phyloP scores from a whole-genome alignment of 805 yeast species.

The Kregervanrija fluxuum region DNA sequence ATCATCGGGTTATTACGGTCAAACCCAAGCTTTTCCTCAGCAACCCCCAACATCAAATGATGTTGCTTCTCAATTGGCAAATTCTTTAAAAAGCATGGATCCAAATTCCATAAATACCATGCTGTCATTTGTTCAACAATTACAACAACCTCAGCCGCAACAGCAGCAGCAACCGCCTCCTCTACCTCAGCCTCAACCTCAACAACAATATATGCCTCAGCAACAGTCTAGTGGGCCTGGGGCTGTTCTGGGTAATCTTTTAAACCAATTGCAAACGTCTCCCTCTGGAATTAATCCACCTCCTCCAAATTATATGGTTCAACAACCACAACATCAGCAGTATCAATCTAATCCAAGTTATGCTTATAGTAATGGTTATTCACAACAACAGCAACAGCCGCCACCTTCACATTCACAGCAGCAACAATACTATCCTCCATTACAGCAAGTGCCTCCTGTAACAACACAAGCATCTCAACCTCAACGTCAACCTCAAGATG shows the following conservation, averaged over 20 bases:
- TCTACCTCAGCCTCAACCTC: slow-evolving; percentile 11
- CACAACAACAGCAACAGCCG: slow-evolving; percentile 1
- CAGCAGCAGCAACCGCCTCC: slow-evolving; percentile 9
- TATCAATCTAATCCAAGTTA: slow-evolving; percentile 1
- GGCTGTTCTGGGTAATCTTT: background rate
- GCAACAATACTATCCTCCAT: background rate
- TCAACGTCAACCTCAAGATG: slow-evolving; percentile 11
- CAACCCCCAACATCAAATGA: slow-evolving; percentile 6
- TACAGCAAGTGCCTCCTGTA: slow-evolving; percentile 2
- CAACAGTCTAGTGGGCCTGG: slow-evolving; percentile 1
- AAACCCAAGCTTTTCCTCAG: slow-evolving; percentile 17
- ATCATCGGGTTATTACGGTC: slow-evolving; percentile 4
- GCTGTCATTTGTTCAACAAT: slow-evolving; percentile 24
- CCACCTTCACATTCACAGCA: background rate
- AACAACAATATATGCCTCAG: slow-evolving; percentile 3
- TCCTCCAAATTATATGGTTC: slow-evolving; percentile 6
- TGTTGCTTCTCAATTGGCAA: slow-evolving; percentile 6
- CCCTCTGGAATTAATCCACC: background rate
- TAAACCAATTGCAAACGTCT: background rate
- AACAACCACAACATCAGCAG: slow-evolving; percentile 10
- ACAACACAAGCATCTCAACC: slow-evolving; percentile 1
- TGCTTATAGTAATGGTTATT: too few species aligned
- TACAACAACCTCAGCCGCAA: slow-evolving; percentile 17
- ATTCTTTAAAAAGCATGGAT: slow-evolving; percentile 24
- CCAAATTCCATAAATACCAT: slow-evolving; percentile 28